A percentile compares a stretch with the other conserved stretches of the same genome.
phyloP scores from a whole-genome alignment of 2,329 filamentous ascomycete species.

The Calonectria crousiana region DNA sequence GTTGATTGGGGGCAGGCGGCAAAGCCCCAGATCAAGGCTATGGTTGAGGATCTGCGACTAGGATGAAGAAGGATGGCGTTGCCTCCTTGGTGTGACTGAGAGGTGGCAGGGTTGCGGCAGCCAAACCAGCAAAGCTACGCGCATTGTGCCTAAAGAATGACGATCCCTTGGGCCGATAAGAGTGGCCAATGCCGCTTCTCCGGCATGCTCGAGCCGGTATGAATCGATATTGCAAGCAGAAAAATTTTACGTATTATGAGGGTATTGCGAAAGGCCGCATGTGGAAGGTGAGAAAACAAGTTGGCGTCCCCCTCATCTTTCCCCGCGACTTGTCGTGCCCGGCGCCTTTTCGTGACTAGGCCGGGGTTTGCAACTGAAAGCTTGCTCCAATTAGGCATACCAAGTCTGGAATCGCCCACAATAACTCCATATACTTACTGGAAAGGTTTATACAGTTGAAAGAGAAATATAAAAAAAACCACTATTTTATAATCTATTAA shows the following conservation, averaged over 20 bases:
- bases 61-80: constrained; percentile 22
- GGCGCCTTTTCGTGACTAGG: background rate
- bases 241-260: background rate
- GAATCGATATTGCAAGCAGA: constrained; percentile 12
- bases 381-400: background rate
- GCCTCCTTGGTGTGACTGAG: constrained; percentile 18
- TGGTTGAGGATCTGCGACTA: constrained; percentile 59
- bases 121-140: constrained; percentile 22
- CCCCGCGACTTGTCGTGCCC: background rate
- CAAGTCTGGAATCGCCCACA: background rate
- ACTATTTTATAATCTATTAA: background rate
- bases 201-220: constrained; percentile 15
- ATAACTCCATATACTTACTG: background rate
- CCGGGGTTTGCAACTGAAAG: background rate
- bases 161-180: constrained; percentile 19
- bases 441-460: background rate
- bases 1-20: constrained; percentile 70
- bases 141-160: constrained; percentile 38
- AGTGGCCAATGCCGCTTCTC: constrained; percentile 2
- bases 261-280: background rate
- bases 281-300: constrained; percentile 16
- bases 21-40: constrained; percentile 57
- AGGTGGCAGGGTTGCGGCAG: constrained; percentile 20
- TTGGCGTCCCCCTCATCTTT: background rate
- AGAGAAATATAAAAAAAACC: background rate